A percentile compares a stretch with the other conserved stretches of the same genome.
Conservation (phyloP, 768 basidiomycete species). For the Fibroporia radiculosa region DNA sequence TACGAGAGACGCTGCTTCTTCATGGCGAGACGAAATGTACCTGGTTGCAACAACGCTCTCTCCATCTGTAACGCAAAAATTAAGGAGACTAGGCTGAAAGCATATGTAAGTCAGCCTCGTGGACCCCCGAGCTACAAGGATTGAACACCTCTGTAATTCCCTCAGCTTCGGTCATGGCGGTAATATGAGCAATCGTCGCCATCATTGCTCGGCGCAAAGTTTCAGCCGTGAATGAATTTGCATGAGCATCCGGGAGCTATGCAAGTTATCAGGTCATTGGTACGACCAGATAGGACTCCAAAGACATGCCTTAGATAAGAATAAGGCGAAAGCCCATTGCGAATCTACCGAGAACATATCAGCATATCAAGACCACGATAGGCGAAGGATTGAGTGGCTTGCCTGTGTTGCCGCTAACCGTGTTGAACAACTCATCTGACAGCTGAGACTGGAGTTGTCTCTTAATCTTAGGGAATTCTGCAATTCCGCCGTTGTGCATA, state of each 20-base stretch:
- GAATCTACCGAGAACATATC: conserved; percentile 49
- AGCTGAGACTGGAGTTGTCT: conserved; percentile 68
- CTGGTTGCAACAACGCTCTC: conserved; percentile 89
- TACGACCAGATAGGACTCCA: not conserved
- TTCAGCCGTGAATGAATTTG: conserved; percentile 63
- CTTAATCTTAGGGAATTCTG: conserved; percentile 76
- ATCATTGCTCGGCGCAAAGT: conserved; percentile 80
- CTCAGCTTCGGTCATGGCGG: conserved; percentile 64
- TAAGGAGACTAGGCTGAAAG: conserved; percentile 76
- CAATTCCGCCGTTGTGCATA: conserved; percentile 97
- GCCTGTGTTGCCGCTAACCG: conserved; percentile 92
- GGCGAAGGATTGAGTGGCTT: conserved; percentile 11
- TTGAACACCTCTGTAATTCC: conserved; percentile 75
- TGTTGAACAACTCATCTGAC: conserved; percentile 77
- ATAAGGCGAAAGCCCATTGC: conserved; percentile 94
- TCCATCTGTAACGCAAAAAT: conserved; percentile 96
- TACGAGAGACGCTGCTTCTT: conserved; percentile 89
- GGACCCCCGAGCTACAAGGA: conserved; percentile 6
- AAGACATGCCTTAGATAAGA: conserved; percentile 64
- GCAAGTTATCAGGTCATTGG: not conserved
- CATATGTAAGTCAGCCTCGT: not conserved
- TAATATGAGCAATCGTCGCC: conserved; percentile 76
- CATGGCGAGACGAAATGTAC: conserved; percentile 86
- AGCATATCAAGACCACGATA: conserved; percentile 1
- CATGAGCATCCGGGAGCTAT: conserved; percentile 76